Base-by-base conservation (phyloP, 1,284 basidiomycete species). In the Flammula alnicola region DNA sequence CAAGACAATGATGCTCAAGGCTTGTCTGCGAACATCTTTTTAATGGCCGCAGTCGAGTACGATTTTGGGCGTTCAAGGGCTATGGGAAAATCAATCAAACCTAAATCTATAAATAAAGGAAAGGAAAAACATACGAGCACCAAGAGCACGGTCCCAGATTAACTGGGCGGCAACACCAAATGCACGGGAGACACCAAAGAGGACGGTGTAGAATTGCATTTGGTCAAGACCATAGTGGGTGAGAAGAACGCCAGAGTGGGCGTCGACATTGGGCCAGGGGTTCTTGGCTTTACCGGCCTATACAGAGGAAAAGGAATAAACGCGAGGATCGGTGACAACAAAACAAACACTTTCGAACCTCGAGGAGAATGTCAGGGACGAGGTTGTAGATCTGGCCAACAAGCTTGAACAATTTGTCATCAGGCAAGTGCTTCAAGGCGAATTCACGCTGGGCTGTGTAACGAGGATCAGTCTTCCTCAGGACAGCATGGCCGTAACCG, bases 401-500 rank as follows among this genome's bases (percentile, higher is more conserved):
- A 58, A 96, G 86, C 78, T 90, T 93, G 84, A 97, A 97, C 66
- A 95, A 70, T 43, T 91, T 87, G 77, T 96, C 88, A 26, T 90
- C 72, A 26, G 91, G 88, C 44, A 96, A 75, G 73, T 95, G 91
- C 76, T 93, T 91, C 64, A 93, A 76, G 25, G 93, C 95, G 61
- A 97, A 97, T 72, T 95, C 92, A 63, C 93, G 88, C 68, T 97
- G 93, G 49, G 96, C 96, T 54, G 85, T 89, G 80, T 98, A 98
- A 55, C 96, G 93, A 51, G 96, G 96, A 78, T 99, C 96, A 36
- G 94, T 95, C 83, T 96, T 96, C 70, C 95, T 83, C 55, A 99
- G 80, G 44, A 99, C 95, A 62, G 96, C 95, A 76, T 98, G 96
- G 44, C 95, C 95, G 66, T 95, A 95, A 46, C 94, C 94, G 44